phyloP scores from a whole-genome alignment of 2,329 filamentous ascomycete species.

The Neonectria neomacrospora region DNA sequence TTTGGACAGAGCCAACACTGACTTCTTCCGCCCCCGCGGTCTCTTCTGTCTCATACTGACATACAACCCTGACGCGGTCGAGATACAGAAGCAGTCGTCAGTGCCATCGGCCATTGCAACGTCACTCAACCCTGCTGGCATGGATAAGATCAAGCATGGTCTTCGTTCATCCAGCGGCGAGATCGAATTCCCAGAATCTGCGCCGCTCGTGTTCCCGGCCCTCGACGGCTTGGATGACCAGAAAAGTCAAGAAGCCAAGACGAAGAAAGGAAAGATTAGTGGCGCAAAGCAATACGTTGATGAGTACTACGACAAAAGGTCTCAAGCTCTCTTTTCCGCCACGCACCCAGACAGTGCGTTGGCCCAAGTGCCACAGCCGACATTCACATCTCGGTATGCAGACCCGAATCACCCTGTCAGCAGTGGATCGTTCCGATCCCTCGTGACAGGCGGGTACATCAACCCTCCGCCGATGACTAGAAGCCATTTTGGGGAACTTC shows the following conservation, averaged over 20 bases:
- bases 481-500: background rate
- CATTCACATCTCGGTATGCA: constrained; percentile 26
- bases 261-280: constrained; percentile 12
- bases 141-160: constrained; percentile 11
- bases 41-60: constrained; percentile 33
- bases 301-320: constrained; percentile 26
- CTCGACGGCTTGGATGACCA: constrained; percentile 5
- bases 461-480: constrained; percentile 25
- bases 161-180: constrained; percentile 16
- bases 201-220: constrained; percentile 17
- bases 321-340: constrained; percentile 17
- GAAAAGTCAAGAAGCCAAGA: background rate
- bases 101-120: constrained; percentile 14
- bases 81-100: background rate
- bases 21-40: constrained; percentile 31
- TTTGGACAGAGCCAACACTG: constrained; percentile 28
- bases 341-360: constrained; percentile 16
- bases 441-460: constrained; percentile 30
- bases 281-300: constrained; percentile 11
- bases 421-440: constrained; percentile 31
- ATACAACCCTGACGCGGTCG: constrained; percentile 15
- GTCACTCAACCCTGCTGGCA: constrained; percentile 3
- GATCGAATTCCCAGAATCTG: constrained; percentile 18
- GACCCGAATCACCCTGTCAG: constrained; percentile 30
- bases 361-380: constrained; percentile 4